Evolutionary conservation across 176 grass and related monocot species (phyloP), one percentile per base, ranked within the genome.

Genomic region (Bothriochloa decipiens): DNA sequence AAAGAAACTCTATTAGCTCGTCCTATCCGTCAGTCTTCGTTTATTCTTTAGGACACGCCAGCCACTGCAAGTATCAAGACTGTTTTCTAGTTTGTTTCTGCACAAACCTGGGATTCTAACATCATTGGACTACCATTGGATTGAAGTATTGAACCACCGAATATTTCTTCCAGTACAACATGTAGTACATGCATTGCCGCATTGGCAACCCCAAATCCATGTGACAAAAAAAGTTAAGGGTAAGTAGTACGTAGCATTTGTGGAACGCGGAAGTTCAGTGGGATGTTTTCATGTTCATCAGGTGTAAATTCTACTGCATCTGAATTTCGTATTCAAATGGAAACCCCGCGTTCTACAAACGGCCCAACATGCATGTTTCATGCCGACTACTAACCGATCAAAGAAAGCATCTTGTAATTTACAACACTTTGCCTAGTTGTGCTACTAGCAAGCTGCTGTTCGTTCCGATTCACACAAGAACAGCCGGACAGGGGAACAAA

Each of bases 401-500:
- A 13, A n/a, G 22, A 25, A 39, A 86, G 11, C 70, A 53, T 50
- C 16, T 65, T 11, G 55, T 22, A 60, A 60, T 58, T 58, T 23
- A 60, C 55, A 23, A 23, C 55, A 23, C 20, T 60, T 60, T 11
- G 58, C 58, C 58, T 62, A 62, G 46, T 1, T 6, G 3, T n/a
- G 17, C 1, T n/a, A 43, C 15, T 18, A 28, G 13, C 13, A 72
- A 79, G 57, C 23, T 62, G 36, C 5, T 58, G 58, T 26, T 22
- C 58, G 3, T 75, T 66, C 58, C 22, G 33, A 64, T 84, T 47
- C 77, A 23, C 65, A 82, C 46, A 27, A 65, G n/a, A 62, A 25
- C 22, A n/a, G n/a, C n/a, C n/a, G 53, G 20, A 4, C n/a, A 62
- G 23, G n/a, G 23, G 4, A 42, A 50, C 5, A 13, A 33, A 75